Evolutionary conservation across 805 yeast species (phyloP), one percentile per base, ranked within the genome.

Genomic region (Monosporozyma aerobia): DNA sequence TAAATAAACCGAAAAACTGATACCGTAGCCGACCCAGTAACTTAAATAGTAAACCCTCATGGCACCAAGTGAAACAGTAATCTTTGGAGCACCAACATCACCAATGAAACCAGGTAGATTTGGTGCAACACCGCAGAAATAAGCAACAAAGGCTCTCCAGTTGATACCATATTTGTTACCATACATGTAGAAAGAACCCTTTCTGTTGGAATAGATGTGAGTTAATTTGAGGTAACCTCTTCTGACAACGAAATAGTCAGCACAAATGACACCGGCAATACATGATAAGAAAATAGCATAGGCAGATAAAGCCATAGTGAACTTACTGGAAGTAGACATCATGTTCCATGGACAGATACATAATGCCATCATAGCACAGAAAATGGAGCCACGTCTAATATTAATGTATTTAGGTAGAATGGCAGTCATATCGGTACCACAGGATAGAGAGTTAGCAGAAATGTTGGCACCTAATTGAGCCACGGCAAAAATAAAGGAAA

Each of bases 321-420:
- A 87, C 67, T 76, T 80, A 50, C 79, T 78, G 0, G 89, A 81
- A 22, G 83, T 73, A 4, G 82, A 70, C 62, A 80, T 72, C 65
- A 83, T 75, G 59, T 85, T 77, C 95, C 95, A 87, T 33, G 95
- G 95, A 62, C 89, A 83, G 56, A 85, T 81, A 52, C 80, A 77
- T 55, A 81, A 72, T 1, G 87, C 89, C 52, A 87, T 67, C 3
- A 73, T 68, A 1, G 90, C 88, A 70, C 90, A 84, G 47, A 88
- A 68, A 63, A 84, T 62, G 3, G 70, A 82, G 59, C 86, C 87
- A 59, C 87, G 74, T 62, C 81, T 72, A 50, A 80, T 79, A 66
- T 77, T 81, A 58, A 82, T 65, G 68, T 73, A 81, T 51, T 76
- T 75, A 8, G 87, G 87, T 54, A 80, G 73, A 60, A 81, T 65